Base-by-base conservation (phyloP, 306 rosid species). In the Corylus heterophylla region DNA sequence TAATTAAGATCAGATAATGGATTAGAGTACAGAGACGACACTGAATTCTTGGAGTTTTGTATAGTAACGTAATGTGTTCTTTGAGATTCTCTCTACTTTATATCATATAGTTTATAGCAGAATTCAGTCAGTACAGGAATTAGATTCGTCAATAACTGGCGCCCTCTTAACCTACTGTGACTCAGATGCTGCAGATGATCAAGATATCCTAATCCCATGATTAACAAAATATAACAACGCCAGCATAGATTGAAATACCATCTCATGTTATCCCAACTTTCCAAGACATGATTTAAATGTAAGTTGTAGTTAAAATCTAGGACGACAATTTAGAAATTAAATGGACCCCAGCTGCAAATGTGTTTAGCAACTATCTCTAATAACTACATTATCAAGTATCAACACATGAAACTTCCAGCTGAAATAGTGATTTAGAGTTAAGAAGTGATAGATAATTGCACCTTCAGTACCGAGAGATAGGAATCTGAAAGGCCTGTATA, bases 381-480 rank as follows among this genome's bases (percentile, higher is more conserved):
- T 31, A 7, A 13, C 16, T 64, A 16, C 35, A 56, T 45, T 8
- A 66, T 14, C 64, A 78, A 56, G 37, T 8, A 66, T 14, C 64
- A 78, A 7, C 37, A 78, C 48, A 78, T 71, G 8, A 12, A 54
- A 16, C 18, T 64, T 16, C 70, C 8, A 67, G 51, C 51, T 37
- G 72, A 39, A 61, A 52, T 27, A 27, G 71, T 39, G 22, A 70
- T 62, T 22, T 18, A 55, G 13, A 45, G 61, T 9, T 18, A 67
- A 35, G 70, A 67, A 39, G 50, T 67, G 25, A 42, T 4, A 18
- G 25, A 3, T 17, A 82, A 79, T 35, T 54, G 25, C 80, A 95
- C 99, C 99, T 93, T 95, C 42, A 87, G 54, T 63, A 95, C 94
- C 83, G 99, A 95, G 78, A 95, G 96, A 89, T 95, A 95, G 59